Conservation (phyloP, 1,139 yeast genomes). For the Pichia sp. region DNA sequence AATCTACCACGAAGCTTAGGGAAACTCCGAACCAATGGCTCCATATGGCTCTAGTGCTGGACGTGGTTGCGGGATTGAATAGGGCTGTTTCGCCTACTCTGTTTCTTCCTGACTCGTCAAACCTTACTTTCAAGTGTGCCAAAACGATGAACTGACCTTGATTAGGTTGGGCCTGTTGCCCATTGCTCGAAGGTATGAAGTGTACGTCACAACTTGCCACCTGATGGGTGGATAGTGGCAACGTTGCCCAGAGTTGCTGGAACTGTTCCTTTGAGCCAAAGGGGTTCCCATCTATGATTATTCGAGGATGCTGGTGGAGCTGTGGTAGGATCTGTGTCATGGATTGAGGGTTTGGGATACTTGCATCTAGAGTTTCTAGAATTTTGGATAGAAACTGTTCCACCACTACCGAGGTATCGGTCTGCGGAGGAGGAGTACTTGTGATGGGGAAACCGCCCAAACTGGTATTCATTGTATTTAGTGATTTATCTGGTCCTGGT, state of each 20-base stretch:
- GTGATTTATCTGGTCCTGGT: not conserved
- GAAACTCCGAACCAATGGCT: constrained; percentile 66
- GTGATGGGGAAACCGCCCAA: not conserved
- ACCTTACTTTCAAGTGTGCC: constrained; percentile 60
- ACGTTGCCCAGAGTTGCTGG: constrained; percentile 59
- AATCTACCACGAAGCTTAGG: constrained; percentile 56
- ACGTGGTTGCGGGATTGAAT: constrained; percentile 33
- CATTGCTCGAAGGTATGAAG: constrained; percentile 49
- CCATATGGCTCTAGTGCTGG: constrained; percentile 24
- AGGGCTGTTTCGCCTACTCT: constrained; percentile 60
- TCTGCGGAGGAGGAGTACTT: not conserved
- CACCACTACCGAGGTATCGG: constrained; percentile 24
- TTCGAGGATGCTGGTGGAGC: constrained; percentile 44
- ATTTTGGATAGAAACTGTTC: constrained; percentile 27
- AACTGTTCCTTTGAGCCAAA: constrained; percentile 55
- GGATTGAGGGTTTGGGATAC: constrained; percentile 20
- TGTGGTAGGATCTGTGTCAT: constrained; percentile 35
- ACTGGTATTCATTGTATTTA: not conserved
- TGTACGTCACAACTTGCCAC: constrained; percentile 63
- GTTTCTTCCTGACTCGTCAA: constrained; percentile 68
- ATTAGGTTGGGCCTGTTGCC: constrained; percentile 35
- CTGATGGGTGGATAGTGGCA: constrained; percentile 61
- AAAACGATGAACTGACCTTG: constrained; percentile 42
- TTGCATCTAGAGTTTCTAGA: constrained; percentile 27
- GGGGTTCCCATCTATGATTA: constrained; percentile 65